These are phyloP conservation scores for Paecilomyces dactylethromorphus DNA, from an alignment of 2,329 filamentous ascomycete genomes.

Conservation along the genomic window DNA sequence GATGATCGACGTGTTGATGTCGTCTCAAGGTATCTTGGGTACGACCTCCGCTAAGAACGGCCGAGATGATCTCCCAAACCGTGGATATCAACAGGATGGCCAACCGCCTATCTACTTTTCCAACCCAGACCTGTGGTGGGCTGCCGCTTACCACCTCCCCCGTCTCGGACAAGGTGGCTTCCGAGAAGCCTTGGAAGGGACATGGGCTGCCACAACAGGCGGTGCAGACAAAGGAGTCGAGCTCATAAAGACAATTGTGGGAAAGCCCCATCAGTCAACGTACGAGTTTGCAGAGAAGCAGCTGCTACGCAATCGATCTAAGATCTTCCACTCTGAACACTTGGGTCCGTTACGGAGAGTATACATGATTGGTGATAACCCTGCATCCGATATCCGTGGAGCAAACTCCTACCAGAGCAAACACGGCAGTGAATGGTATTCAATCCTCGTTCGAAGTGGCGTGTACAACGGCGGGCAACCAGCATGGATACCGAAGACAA, in stretches of 20 bases:
- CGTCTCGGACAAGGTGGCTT: conserved; percentile 91
- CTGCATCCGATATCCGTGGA: conserved; percentile 82
- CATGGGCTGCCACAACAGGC: conserved; percentile 68
- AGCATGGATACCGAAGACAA: conserved; percentile 54
- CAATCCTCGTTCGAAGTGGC: conserved; percentile 72
- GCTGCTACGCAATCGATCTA: conserved; percentile 55
- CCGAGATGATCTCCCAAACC: conserved; percentile 55
- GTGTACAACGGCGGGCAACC: conserved; percentile 60
- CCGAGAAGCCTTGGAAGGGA: conserved; percentile 69
- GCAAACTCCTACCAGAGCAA: conserved; percentile 68
- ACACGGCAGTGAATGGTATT: conserved; percentile 66
- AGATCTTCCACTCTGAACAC: conserved; percentile 34
- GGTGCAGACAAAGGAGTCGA: conserved; percentile 47
- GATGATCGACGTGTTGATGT: conserved; percentile 76
- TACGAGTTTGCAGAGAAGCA: conserved; percentile 79
- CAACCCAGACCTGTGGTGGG: conserved; percentile 88
- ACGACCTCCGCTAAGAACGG: conserved; percentile 72
- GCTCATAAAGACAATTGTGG: conserved; percentile 62
- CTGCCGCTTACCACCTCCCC: conserved; percentile 74
- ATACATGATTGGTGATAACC: conserved; percentile 93
- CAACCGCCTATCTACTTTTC: conserved; percentile 82
- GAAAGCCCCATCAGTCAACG: conserved; percentile 72
- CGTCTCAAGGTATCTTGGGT: conserved; percentile 69
- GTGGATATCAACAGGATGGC: conserved; percentile 73
- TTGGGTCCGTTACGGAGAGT: conserved; percentile 58